Evolutionary conservation across 805 yeast genomes (phyloP).

Genomic region (Barnettozyma wickerhamii): DNA sequence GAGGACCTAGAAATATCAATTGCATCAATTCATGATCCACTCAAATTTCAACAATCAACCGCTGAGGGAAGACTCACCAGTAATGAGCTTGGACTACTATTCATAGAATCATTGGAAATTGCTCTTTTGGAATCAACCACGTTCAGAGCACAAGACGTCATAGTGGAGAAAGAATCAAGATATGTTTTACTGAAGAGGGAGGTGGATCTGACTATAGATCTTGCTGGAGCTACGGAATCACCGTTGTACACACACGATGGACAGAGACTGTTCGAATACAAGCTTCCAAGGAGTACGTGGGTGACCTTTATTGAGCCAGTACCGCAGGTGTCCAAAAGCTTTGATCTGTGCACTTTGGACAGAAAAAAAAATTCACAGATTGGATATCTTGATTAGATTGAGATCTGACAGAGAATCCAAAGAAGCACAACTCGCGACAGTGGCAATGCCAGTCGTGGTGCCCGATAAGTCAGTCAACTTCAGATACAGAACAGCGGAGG

Average conservation of each 20-base stretch:
- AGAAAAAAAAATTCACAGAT: background rate
- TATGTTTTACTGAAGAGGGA: background rate
- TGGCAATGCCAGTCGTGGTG: background rate
- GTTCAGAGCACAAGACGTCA: slow-evolving; percentile 1
- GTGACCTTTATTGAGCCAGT: background rate
- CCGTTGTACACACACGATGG: background rate
- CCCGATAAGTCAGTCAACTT: background rate
- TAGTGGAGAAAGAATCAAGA: background rate
- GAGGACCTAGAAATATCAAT: slow-evolving; percentile 1
- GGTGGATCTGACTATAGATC: background rate
- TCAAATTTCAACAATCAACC: background rate
- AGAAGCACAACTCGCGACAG: background rate
- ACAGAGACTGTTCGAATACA: background rate
- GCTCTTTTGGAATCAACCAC: background rate
- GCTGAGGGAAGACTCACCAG: background rate
- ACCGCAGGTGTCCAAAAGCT: background rate
- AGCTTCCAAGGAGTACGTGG: background rate
- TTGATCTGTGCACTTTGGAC: slow-evolving; percentile 2
- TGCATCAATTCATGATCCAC: background rate
- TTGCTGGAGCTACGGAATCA: background rate
- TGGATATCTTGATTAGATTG: background rate
- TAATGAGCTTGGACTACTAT: background rate
- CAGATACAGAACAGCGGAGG: background rate
- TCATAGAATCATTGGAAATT: background rate
- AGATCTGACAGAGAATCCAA: background rate